Percentiles rank a stretch among this genome's conserved stretches.
These are phyloP conservation scores for Candida sojae DNA, from an alignment of 1,139 yeast genomes.

Conservation along the genomic window DNA sequence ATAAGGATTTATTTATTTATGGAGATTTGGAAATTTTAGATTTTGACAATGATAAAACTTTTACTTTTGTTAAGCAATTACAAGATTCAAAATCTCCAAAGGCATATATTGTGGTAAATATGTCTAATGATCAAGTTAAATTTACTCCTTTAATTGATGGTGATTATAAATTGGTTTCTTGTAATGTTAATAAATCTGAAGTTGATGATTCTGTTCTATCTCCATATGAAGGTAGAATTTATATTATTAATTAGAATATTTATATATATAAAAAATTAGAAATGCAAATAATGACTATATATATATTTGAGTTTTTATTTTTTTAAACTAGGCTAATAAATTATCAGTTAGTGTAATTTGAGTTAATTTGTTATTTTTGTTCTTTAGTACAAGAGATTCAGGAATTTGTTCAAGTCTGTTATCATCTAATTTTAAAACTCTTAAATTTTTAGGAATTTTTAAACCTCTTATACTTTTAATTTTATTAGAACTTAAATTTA, in stretches of 20 bases:
- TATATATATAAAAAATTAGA: not conserved
- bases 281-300: too few relatives aligned
- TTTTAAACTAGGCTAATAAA: not conserved
- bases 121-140: constrained; percentile 31
- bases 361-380: constrained; percentile 1
- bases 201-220: constrained; percentile 24
- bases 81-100: constrained; percentile 17
- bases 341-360: constrained; percentile 7
- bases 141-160: constrained; percentile 33
- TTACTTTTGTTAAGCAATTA: constrained; percentile 37
- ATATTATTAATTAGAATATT: constrained; percentile 22
- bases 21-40: constrained; percentile 50
- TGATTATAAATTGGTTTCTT: constrained; percentile 27
- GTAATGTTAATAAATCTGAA: constrained; percentile 23
- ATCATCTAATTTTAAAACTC: constrained; percentile 7
- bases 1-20: constrained; percentile 46
- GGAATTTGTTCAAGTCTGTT: constrained; percentile 5
- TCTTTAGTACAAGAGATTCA: not conserved
- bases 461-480: constrained; percentile 7
- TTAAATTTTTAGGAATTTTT: constrained; percentile 3
- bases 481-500: constrained; percentile 10
- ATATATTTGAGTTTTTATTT: too few relatives aligned
- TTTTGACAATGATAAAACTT: constrained; percentile 35
- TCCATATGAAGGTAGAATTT: constrained; percentile 35
- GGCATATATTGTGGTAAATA: constrained; percentile 49